These are phyloP conservation scores for Malania oleifera DNA, from an alignment of 164 flowering plant genomes.

Conservation along the genomic window DNA sequence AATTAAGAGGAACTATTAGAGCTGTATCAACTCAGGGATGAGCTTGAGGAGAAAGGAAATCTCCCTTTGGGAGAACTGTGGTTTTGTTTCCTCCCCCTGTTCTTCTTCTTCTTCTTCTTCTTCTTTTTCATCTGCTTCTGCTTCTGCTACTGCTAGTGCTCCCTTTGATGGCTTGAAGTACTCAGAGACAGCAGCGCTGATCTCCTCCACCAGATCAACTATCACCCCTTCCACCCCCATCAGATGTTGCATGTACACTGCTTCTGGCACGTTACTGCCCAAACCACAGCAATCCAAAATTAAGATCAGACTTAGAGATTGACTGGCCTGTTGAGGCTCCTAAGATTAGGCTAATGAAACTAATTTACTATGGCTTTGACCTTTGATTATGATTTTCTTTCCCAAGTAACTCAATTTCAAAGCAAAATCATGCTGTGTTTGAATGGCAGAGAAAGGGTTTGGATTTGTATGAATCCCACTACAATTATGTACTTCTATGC, in stretches of 20 bases:
- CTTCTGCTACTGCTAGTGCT: conserved; percentile 7
- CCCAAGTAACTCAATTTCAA: no score
- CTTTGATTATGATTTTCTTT: no score
- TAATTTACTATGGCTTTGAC: background rate
- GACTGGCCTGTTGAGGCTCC: no score
- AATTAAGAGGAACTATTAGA: no score
- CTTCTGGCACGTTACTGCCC: conserved; percentile 80
- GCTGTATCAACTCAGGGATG: conserved; percentile 72
- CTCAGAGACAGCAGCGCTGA: conserved; percentile 51
- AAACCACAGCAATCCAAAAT: background rate
- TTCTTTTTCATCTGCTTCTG: no score
- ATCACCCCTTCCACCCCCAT: conserved; percentile 97
- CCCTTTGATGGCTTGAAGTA: conserved; percentile 38
- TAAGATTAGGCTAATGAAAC: no score
- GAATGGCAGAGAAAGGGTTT: no score
- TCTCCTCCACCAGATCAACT: conserved; percentile 75
- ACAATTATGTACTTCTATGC: no score
- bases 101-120: no score
- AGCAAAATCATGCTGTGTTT: no score
- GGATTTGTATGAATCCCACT: no score
- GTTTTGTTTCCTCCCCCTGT: conserved; percentile 15
- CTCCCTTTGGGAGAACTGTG: conserved; percentile 62
- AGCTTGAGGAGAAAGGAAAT: conserved; percentile 80
- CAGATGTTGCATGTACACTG: conserved; percentile 84
- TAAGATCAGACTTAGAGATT: no score